Evolutionary conservation across 345 rosid species (phyloP).

Genomic region (Murraya koenigii): DNA sequence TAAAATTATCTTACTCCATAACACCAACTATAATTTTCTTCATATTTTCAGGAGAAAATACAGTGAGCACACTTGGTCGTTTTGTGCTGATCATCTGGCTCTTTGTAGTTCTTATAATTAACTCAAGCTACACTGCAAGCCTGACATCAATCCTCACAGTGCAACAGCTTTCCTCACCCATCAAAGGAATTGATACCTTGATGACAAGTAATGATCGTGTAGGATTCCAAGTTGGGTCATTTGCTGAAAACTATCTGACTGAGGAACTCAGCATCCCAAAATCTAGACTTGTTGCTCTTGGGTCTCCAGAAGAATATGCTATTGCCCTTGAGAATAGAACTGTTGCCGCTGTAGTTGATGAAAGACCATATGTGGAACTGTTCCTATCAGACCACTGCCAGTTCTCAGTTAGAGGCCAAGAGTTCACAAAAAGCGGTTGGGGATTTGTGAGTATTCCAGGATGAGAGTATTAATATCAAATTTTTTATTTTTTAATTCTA

Average conservation of each 20-base stretch:
- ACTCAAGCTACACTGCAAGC: conserved; percentile 97
- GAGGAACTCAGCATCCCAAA: conserved; percentile 73
- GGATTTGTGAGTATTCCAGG: conserved; percentile 76
- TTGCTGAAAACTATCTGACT: conserved; percentile 66
- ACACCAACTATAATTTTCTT: conserved; percentile 9
- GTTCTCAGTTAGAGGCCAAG: conserved; percentile 74
- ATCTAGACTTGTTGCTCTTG: conserved; percentile 74
- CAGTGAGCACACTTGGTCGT: conserved; percentile 81
- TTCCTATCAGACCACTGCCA: conserved; percentile 72
- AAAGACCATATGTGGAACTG: conserved; percentile 65
- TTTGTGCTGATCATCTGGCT: conserved; percentile 82
- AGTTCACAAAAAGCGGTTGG: conserved; percentile 84
- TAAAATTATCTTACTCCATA: not conserved
- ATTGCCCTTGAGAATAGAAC: conserved; percentile 59
- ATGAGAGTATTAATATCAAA: not conserved
- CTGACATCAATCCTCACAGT: conserved; percentile 90
- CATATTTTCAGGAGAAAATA: conserved; percentile 73
- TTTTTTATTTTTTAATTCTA: not conserved
- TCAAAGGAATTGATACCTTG: conserved; percentile 76
- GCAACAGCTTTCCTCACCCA: conserved; percentile 85
- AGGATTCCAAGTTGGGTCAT: conserved; percentile 86
- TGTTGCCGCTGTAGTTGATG: conserved; percentile 89
- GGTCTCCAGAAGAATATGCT: conserved; percentile 77
- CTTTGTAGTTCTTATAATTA: conserved; percentile 78
- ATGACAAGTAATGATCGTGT: conserved; percentile 43